Percentiles rank a stretch among this genome's conserved stretches.
phyloP scores from a whole-genome alignment of 169 alveolate genomes.

The Plasmodium reichenowi region DNA sequence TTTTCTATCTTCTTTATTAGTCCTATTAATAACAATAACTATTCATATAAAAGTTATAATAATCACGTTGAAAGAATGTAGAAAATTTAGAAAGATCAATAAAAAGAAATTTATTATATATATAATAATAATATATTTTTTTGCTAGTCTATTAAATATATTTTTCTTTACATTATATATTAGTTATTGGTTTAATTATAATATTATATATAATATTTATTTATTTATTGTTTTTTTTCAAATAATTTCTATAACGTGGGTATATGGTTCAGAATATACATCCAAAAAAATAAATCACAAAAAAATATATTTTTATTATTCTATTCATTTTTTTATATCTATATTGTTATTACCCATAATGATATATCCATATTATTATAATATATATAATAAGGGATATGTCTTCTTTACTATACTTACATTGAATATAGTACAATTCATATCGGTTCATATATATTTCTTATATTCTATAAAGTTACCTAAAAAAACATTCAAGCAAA shows the following conservation, averaged over 20 bases:
- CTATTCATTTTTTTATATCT: constrained; percentile 3
- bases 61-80: constrained; percentile 58
- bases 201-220: constrained; percentile 26
- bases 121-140: constrained; percentile 33
- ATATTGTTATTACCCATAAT: constrained; percentile 3
- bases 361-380: constrained; percentile 15
- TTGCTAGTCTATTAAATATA: constrained; percentile 7
- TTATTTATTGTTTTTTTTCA: constrained; percentile 31
- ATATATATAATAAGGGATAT: background rate
- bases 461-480: background rate
- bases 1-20: constrained; percentile 34
- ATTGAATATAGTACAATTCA: background rate
- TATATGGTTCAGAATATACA: constrained; percentile 22
- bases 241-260: constrained; percentile 48
- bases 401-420: constrained; percentile 6
- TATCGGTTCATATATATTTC: constrained; percentile 13
- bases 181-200: constrained; percentile 1
- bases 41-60: constrained; percentile 53
- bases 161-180: constrained; percentile 11
- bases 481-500: constrained; percentile 4
- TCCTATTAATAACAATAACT: constrained; percentile 41
- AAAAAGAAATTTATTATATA: constrained; percentile 34
- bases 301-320: background rate
- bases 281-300: constrained; percentile 3
- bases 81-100: constrained; percentile 20